Evolutionary conservation across 345 rosid genomes (phyloP).

Genomic region (Populus ilicifolia): DNA sequence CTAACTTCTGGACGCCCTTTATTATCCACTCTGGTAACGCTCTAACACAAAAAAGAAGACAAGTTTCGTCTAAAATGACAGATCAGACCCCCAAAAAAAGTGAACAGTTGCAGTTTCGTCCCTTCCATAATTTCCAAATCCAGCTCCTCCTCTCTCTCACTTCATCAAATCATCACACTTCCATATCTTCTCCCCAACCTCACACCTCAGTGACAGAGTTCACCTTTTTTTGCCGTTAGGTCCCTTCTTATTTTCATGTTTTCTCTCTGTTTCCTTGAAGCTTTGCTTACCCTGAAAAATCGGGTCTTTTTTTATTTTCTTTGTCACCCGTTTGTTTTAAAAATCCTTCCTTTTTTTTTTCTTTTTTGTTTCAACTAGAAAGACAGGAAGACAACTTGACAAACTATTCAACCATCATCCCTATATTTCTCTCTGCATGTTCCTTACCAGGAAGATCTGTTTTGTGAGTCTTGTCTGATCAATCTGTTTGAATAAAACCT

Average conservation of each 20-base stretch:
- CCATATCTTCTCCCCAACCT: neutral
- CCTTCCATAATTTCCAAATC: neutral
- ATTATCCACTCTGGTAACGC: neutral
- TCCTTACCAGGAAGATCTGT: constrained; percentile 8
- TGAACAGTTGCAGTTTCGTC: neutral
- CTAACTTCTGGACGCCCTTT: too few species aligned
- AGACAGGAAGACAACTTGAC: neutral
- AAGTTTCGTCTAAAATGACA: neutral
- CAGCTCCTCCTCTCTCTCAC: neutral
- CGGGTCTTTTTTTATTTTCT: constrained; percentile 6
- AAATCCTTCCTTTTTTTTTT: neutral
- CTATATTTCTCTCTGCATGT: neutral
- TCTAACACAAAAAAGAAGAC: neutral
- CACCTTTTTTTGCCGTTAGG: constrained; percentile 9
- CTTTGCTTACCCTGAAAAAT: neutral
- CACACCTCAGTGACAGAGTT: neutral
- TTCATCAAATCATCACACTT: too few species aligned
- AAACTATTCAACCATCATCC: neutral
- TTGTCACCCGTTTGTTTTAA: constrained; percentile 1
- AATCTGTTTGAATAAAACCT: neutral
- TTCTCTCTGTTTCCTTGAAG: neutral
- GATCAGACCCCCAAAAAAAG: neutral
- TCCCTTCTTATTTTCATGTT: constrained; percentile 9
- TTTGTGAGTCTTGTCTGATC: constrained; percentile 16
- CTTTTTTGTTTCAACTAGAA: neutral